A percentile compares a stretch with the other conserved stretches of the same genome.
Conservation (phyloP, 176 grass and related monocot genomes). For the Cymbopogon citratus region DNA sequence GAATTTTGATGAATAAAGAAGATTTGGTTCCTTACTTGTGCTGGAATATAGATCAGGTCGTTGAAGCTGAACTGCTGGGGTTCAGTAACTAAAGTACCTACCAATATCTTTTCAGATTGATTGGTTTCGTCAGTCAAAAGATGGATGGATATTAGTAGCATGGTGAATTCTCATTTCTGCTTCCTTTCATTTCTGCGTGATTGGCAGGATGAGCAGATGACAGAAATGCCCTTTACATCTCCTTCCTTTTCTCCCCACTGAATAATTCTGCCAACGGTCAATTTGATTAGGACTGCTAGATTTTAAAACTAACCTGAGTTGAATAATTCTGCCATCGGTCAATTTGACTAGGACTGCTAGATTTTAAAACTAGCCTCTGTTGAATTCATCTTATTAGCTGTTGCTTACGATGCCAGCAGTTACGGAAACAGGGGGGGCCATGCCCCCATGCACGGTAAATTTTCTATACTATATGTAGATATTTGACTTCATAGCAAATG, state of each 20-base stretch:
- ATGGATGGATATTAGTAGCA: background rate
- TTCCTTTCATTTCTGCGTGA: background rate
- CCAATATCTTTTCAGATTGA: background rate
- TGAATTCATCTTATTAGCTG: background rate
- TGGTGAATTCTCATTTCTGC: background rate
- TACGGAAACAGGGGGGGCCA: no score
- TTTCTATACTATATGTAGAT: no score
- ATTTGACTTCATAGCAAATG: no score
- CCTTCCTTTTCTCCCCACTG: background rate
- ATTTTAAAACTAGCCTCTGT: background rate
- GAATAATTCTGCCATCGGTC: background rate
- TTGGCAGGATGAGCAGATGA: background rate
- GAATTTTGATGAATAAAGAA: background rate
- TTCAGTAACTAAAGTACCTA: background rate
- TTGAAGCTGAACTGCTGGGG: background rate
- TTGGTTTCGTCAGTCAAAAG: conserved; percentile 24
- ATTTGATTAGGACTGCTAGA: background rate
- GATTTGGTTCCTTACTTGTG: background rate
- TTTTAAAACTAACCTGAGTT: background rate
- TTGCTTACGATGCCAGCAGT: background rate
- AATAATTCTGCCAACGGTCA: conserved; percentile 2
- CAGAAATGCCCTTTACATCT: background rate
- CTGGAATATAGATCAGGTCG: conserved; percentile 4
- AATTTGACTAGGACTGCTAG: background rate
- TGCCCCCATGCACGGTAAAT: no score